A percentile compares a stretch with the other conserved stretches of the same genome.
These are phyloP conservation scores for Heritiera littoralis DNA, from an alignment of 345 rosid species.

Conservation along the genomic window DNA sequence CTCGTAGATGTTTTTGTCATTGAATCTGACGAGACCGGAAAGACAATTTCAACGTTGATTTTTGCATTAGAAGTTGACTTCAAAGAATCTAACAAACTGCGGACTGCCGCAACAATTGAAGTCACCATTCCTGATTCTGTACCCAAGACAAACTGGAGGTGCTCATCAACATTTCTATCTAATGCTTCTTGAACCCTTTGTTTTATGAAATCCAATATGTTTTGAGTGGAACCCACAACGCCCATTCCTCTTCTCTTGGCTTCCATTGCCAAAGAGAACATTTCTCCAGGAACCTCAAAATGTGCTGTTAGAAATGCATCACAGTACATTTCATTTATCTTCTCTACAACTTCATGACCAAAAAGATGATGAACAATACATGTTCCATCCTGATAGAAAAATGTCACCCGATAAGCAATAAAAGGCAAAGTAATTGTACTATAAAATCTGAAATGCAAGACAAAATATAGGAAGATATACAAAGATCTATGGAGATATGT, in stretches of 20 bases:
- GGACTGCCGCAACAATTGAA: slow-evolving; percentile 80
- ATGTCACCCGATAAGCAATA: slow-evolving; percentile 14
- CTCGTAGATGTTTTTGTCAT: slow-evolving; percentile 59
- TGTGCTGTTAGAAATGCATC: slow-evolving; percentile 96
- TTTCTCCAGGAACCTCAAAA: slow-evolving; percentile 98
- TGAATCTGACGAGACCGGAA: slow-evolving; percentile 91
- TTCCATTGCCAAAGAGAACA: slow-evolving; percentile 97
- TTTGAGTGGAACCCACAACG: slow-evolving; percentile 89
- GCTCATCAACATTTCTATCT: slow-evolving; percentile 74
- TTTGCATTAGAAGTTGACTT: slow-evolving; percentile 50
- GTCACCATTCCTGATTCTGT: slow-evolving; percentile 99
- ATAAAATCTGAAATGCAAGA: neutral
- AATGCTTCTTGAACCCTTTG: slow-evolving; percentile 78
- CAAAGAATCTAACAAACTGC: slow-evolving; percentile 50
- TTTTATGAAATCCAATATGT: slow-evolving; percentile 86
- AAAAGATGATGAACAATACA: slow-evolving; percentile 96
- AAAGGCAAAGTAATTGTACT: neutral
- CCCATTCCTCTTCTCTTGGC: slow-evolving; percentile 97
- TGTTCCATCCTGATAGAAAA: slow-evolving; percentile 70
- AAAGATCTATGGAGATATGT: neutral
- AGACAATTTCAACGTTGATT: slow-evolving; percentile 79
- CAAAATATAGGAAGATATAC: neutral
- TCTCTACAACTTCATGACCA: slow-evolving; percentile 86
- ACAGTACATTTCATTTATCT: slow-evolving; percentile 78
- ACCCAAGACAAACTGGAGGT: slow-evolving; percentile 89